These are phyloP conservation scores for Neoscytalidium dimidiatum DNA, from an alignment of 2,329 filamentous ascomycete species.

Conservation along the genomic window DNA sequence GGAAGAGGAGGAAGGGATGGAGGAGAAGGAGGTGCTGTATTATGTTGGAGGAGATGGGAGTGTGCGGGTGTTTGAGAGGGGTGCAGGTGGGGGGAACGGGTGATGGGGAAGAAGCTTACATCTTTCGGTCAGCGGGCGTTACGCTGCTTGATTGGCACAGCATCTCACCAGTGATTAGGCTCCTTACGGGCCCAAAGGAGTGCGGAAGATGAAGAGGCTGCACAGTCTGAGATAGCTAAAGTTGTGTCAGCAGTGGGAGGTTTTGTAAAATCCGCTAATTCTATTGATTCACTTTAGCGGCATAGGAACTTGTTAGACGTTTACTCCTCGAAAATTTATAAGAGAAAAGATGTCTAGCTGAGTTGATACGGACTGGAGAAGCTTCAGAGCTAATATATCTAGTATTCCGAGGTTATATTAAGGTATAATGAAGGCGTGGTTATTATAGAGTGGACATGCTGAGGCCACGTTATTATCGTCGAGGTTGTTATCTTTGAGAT, in stretches of 20 bases:
- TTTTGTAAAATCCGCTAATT: too few relatives aligned
- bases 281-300: too few relatives aligned
- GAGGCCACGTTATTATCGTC: not conserved
- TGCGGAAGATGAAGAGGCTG: too few relatives aligned
- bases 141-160: too few relatives aligned
- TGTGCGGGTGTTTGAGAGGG: slow-evolving; percentile 82
- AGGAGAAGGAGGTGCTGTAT: slow-evolving; percentile 76
- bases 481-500: not conserved
- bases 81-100: slow-evolving; percentile 45
- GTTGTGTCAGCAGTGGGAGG: too few relatives aligned
- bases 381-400: slow-evolving; percentile 21
- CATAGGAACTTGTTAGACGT: too few relatives aligned
- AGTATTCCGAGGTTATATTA: slow-evolving; percentile 18
- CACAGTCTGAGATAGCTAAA: too few relatives aligned
- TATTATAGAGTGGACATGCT: slow-evolving; percentile 8
- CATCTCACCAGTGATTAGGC: too few relatives aligned
- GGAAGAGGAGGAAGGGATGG: slow-evolving; percentile 25
- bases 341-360: slow-evolving; percentile 36
- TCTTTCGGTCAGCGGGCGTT: too few relatives aligned
- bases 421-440: slow-evolving; percentile 3
- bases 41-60: slow-evolving; percentile 76
- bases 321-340: slow-evolving; percentile 39
- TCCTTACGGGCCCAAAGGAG: too few relatives aligned
- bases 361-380: slow-evolving; percentile 17
- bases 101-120: too few relatives aligned